Evolutionary conservation across 148 eudicot species (phyloP).

Genomic region (Rhododendron williamsianum): DNA sequence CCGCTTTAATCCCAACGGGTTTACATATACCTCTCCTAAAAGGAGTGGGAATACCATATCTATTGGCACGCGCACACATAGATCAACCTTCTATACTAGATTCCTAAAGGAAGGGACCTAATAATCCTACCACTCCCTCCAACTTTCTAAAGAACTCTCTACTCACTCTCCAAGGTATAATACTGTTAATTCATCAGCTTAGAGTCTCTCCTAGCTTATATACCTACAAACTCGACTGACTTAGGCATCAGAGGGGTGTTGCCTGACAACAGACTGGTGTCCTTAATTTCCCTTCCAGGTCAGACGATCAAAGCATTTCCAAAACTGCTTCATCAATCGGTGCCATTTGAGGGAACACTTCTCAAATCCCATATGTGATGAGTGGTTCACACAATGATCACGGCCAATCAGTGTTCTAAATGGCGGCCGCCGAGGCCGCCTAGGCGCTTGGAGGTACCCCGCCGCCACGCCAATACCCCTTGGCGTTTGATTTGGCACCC

Average conservation of each 20-base stretch:
- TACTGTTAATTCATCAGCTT: no score
- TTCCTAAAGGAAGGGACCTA: not conserved
- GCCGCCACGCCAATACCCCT: no score
- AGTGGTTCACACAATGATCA: not conserved
- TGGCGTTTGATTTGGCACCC: no score
- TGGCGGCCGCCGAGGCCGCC: no score
- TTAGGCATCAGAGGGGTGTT: not conserved
- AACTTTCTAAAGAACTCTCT: no score
- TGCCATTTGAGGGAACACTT: not conserved
- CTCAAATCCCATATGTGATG: not conserved
- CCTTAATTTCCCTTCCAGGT: not conserved
- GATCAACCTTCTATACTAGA: not conserved
- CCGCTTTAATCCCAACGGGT: not conserved
- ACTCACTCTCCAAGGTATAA: no score
- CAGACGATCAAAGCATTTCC: not conserved
- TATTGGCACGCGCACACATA: not conserved
- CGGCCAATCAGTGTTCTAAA: no score
- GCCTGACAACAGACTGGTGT: not conserved
- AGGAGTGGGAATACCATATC: not conserved
- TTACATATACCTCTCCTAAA: not conserved
- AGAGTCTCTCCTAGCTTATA: no score
- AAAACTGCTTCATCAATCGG: not conserved
- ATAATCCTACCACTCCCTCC: not conserved
- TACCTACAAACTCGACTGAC: not conserved
- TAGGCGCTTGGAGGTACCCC: no score